phyloP scores from a whole-genome alignment of 2,329 filamentous ascomycete genomes.

The Clonostachys byssicola region DNA sequence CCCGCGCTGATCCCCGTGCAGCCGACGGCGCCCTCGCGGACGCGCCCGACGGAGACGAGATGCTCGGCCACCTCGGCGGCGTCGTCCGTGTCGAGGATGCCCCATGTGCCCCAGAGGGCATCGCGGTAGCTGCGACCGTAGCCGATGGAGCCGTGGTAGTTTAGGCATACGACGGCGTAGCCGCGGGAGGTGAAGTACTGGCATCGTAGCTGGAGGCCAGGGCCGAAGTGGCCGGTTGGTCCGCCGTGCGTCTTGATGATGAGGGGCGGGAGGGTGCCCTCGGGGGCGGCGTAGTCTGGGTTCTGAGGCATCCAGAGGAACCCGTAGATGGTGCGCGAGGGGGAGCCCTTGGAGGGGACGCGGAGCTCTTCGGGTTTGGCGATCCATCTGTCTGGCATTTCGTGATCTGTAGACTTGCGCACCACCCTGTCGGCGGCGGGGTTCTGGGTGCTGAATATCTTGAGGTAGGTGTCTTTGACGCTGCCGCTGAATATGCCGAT shows the following conservation, averaged over 20 bases:
- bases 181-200: constrained; percentile 53
- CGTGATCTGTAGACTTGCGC: constrained; percentile 23
- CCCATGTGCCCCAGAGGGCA: constrained; percentile 43
- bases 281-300: constrained; percentile 29
- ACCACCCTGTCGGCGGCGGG: constrained; percentile 17
- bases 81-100: constrained; percentile 45
- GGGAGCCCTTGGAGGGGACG: constrained; percentile 15
- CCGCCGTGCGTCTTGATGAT: constrained; percentile 48
- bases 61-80: constrained; percentile 38
- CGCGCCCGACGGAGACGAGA: constrained; percentile 26
- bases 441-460: constrained; percentile 22
- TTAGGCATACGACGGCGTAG: constrained; percentile 44
- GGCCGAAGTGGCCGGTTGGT: constrained; percentile 35
- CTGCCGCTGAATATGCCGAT: constrained; percentile 30
- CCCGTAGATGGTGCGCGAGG: constrained; percentile 29
- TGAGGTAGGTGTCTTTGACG: constrained; percentile 18
- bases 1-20: constrained; percentile 48
- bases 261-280: constrained; percentile 33
- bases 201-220: constrained; percentile 34
- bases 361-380: constrained; percentile 30
- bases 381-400: constrained; percentile 19
- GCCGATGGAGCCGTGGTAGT: constrained; percentile 47
- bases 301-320: constrained; percentile 47
- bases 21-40: constrained; percentile 32
- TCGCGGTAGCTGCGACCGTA: constrained; percentile 46